A percentile compares a stretch with the other conserved stretches of the same genome.
phyloP scores from a whole-genome alignment of 352 stramenopile species.

The Globisporangium mamillatum region DNA sequence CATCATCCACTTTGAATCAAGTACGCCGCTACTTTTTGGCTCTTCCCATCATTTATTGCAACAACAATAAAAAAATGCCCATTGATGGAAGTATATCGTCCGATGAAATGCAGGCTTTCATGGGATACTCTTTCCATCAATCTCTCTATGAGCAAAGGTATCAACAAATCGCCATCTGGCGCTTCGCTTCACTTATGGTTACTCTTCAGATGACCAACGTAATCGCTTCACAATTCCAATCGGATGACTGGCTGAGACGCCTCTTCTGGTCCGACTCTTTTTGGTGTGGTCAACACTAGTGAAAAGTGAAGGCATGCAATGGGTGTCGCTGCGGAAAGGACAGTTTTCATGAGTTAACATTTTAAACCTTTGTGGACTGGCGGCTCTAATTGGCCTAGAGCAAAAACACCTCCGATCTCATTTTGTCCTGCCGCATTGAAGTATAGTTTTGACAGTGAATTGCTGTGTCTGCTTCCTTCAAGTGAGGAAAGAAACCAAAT shows the following conservation, averaged over 20 bases:
- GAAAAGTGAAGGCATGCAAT: not conserved
- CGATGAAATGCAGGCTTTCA: too few relatives aligned
- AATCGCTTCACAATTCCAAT: not conserved
- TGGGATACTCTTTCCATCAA: not conserved
- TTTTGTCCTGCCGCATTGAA: not conserved
- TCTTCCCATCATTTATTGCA: too few relatives aligned
- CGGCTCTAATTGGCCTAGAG: not conserved
- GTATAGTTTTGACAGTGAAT: too few relatives aligned
- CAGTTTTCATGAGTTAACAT: not conserved
- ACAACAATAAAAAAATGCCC: too few relatives aligned
- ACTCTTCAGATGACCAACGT: not conserved
- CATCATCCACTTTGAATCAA: too few relatives aligned
- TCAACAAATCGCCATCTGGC: too few relatives aligned
- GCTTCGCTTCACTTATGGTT: not conserved
- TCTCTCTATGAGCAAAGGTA: not conserved
- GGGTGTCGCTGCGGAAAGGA: not conserved
- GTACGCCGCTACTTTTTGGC: too few relatives aligned
- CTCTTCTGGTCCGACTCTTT: not conserved
- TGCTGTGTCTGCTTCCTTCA: too few relatives aligned
- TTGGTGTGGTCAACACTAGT: not conserved
- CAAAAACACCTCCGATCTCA: not conserved
- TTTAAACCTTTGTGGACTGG: not conserved
- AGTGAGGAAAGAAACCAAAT: too few relatives aligned
- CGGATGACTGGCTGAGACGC: not conserved
- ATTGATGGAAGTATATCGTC: too few relatives aligned